Percentiles rank a stretch among this genome's conserved stretches.
These are phyloP conservation scores for Fonsecaea nubica DNA, from an alignment of 2,329 filamentous ascomycete species.

Conservation along the genomic window DNA sequence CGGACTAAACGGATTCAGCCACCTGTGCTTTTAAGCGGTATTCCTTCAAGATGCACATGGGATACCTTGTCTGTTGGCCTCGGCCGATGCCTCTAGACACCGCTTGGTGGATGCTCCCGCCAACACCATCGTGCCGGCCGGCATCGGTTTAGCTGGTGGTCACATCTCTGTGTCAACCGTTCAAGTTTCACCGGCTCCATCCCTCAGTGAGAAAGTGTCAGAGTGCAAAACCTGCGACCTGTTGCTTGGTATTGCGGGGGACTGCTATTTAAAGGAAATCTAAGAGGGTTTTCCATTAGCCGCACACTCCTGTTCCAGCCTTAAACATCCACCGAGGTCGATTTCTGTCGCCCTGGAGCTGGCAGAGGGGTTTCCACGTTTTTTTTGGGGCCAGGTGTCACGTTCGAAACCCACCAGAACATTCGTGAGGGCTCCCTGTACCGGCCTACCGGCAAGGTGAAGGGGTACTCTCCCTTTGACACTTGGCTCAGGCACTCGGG, in stretches of 20 bases:
- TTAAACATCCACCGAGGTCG: slow-evolving; percentile 16
- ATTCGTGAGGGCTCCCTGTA: neutral
- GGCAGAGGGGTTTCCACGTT: slow-evolving; percentile 11
- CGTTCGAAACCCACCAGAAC: neutral
- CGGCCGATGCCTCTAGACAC: neutral
- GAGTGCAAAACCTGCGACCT: neutral
- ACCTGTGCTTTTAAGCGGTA: neutral
- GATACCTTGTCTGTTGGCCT: slow-evolving; percentile 3
- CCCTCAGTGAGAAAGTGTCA: neutral
- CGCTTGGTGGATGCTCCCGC: neutral
- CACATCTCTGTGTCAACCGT: slow-evolving; percentile 11
- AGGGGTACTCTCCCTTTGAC: neutral
- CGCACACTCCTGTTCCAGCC: slow-evolving; percentile 10
- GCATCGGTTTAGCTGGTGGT: neutral
- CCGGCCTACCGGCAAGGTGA: neutral
- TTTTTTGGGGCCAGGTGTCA: slow-evolving; percentile 4
- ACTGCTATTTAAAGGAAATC: slow-evolving; percentile 1
- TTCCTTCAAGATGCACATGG: neutral
- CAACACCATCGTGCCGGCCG: neutral
- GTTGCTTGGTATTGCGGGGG: neutral
- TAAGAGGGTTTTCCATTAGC: neutral
- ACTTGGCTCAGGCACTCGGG: neutral
- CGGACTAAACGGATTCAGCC: slow-evolving; percentile 9
- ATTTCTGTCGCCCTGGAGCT: neutral
- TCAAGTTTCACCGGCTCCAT: neutral